Base-by-base conservation (phyloP, 192 early-diverging fungal species). In the Neocallimastix lanati region DNA sequence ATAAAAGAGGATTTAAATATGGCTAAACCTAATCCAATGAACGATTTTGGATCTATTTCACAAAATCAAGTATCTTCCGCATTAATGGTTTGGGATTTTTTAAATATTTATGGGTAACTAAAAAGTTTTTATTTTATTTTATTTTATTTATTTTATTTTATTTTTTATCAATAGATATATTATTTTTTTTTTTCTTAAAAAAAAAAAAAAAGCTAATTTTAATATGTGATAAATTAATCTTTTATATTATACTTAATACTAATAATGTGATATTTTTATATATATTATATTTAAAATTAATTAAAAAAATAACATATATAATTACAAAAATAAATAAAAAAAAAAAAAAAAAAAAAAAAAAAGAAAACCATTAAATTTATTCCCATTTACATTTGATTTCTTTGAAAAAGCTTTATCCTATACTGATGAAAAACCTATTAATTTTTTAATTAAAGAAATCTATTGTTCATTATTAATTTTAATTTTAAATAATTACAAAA, bases 331-430 rank as follows among this genome's bases (percentile, higher is more conserved):
- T 82, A 83, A 78, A 81, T 86, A 38, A 83, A 81, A 82, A 86
- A 90, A 50, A 83, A 88, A 28, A 38, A 83, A 81, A 82, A 86
- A 90, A 50, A 83, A 88, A 28, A n/a, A n/a, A 38, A 83, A 81
- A 82, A 86, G 91, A 50, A 83, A 88, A 28, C 90, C 94, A 21
- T 82, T 97, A 4, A 83, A 86, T 35, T 81, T 96, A 28, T 83
- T 84, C 13, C 90, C 93, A 9, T 93, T 92, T 79, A 88, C 90
- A n/a, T 84, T 97, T 33, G 91, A 95, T 81, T 91, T 92, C 38
- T 94, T 95, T 82, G 88, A 92, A 77, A 80, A 88, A 5, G 90
- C 92, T 7, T 83, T 96, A 0, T 81, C 86, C 14, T 87, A 91
- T 78, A 80, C 58, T 7, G 76, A 79, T n/a, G 82, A 80, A 11